Percentiles rank a stretch among this genome's conserved stretches.
Conservation (phyloP, 2,329 filamentous ascomycete species). For the Sclerotinia spermophila region DNA sequence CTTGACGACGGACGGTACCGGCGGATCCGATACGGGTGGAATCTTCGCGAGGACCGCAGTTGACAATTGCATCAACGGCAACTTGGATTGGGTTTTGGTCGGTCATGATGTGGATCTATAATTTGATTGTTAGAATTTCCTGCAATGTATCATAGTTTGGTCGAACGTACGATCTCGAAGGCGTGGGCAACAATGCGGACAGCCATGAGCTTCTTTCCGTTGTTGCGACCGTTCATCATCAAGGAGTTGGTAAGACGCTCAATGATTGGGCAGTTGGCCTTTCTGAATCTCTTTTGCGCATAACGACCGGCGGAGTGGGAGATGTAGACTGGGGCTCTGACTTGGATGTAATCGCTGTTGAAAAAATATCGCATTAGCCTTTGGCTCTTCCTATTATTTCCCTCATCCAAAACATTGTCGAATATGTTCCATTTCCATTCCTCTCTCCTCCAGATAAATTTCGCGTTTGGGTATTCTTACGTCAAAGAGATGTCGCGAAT, state of each 20-base stretch:
- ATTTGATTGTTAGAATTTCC: constrained; percentile 17
- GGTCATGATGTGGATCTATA: constrained; percentile 99
- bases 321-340: constrained; percentile 98
- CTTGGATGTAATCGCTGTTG: constrained; percentile 97
- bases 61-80: constrained; percentile 98
- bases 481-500: constrained; percentile 99
- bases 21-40: constrained; percentile 98
- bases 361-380: constrained; percentile 28
- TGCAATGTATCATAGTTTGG: constrained; percentile 20
- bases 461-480: constrained; percentile 58
- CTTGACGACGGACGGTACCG: constrained; percentile 99
- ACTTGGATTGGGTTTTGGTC: constrained; percentile 99
- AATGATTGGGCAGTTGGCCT: constrained; percentile 99
- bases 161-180: constrained; percentile 91
- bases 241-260: constrained; percentile 99
- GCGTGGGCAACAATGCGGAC: constrained; percentile 98
- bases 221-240: constrained; percentile 99
- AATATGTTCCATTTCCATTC: background rate
- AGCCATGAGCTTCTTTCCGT: constrained; percentile 99
- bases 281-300: constrained; percentile 99
- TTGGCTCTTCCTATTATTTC: constrained; percentile 33
- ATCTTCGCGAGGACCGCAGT: constrained; percentile 99
- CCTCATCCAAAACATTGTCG: constrained; percentile 13
- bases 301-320: constrained; percentile 98
- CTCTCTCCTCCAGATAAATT: background rate